Base-by-base conservation (phyloP, 2,329 filamentous ascomycete species). In the Fusarium sarcochroum region DNA sequence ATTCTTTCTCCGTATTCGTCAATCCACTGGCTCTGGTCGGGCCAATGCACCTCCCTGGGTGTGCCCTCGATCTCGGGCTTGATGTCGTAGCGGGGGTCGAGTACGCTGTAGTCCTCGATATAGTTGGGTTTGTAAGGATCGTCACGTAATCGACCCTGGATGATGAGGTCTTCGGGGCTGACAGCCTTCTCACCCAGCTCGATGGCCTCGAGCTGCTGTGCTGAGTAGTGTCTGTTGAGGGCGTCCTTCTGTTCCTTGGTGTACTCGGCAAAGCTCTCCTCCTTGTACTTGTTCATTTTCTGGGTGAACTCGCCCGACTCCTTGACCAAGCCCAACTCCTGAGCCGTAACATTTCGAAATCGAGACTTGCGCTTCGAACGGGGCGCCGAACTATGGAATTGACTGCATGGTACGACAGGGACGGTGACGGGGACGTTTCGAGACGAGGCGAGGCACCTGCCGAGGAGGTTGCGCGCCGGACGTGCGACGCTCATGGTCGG, bases 201-300 rank as follows among this genome's bases (percentile, higher is more conserved):
- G 76, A 98, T 89, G 58, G 94, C 93, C 57, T 88, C 89, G 72
- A 97, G 85, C 82, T 98, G 95, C 77, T 91, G 89, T 17, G 90
- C 86, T 1, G 93, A 92, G 83, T 97, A 98, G 72, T 87, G 87
- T 75, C 88, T 81, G 60, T 80, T 80, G 59, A 97, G 84, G 20
- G 80, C 75, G 62, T 85, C 84, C 75, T 88, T 87, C 76, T 96
- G 90, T 68, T 89, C 85, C 40, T 85, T 80, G 15, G 88, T 89
- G 81, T 94, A 96, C 15, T 87, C 83, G 66, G 89, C 85, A 74
- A 89, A 90, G 42, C 80, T 77, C 41, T 86, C 75, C 64, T 81
- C 75, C 57, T 80, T 78, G 72, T 81, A 87, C 69, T 82, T 72
- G 21, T 81, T 75, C 66, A 87, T 72, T 55, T 80, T 78, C 35